Conservation (phyloP, 2,329 filamentous ascomycete species). For the Aureobasidium lini region DNA sequence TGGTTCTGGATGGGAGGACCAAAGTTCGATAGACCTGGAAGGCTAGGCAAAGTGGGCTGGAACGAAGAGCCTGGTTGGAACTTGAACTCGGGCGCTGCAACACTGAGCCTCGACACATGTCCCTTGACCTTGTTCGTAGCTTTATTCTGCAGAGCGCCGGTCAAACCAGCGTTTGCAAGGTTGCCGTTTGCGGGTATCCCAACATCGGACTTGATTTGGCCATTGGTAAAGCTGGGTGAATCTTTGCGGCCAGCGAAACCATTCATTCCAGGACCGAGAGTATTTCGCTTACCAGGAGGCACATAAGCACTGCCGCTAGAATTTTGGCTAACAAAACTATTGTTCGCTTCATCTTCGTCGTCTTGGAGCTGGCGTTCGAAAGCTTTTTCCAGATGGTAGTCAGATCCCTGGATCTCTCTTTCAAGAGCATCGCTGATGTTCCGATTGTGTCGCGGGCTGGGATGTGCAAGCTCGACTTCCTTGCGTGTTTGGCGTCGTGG, state of each 20-base stretch:
- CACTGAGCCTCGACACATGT: conserved; percentile 66
- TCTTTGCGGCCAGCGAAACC: not conserved
- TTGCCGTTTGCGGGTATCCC: not conserved
- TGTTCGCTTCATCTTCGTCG: conserved; percentile 59
- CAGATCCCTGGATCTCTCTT: conserved; percentile 75
- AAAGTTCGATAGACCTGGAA: conserved; percentile 5
- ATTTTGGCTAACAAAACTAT: not conserved
- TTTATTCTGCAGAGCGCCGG: conserved; percentile 11
- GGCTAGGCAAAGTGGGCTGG: conserved; percentile 26
- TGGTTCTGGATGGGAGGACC: conserved; percentile 16
- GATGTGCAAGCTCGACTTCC: conserved; percentile 50
- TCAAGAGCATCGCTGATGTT: conserved; percentile 73
- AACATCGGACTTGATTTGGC: not conserved
- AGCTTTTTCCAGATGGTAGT: conserved; percentile 54
- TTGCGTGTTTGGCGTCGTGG: conserved; percentile 33
- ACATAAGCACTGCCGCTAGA: conserved; percentile 7
- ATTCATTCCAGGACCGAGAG: not conserved
- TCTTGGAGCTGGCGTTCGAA: conserved; percentile 48
- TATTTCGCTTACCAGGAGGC: conserved; percentile 1
- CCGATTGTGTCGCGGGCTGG: conserved; percentile 57
- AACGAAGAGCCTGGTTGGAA: conserved; percentile 53
- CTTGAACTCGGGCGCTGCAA: conserved; percentile 81
- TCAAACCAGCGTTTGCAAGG: not conserved
- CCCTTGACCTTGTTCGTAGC: conserved; percentile 9
- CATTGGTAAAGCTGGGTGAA: not conserved